Conservation (phyloP, 208 protist species). For the Crithidia fasciculata region DNA sequence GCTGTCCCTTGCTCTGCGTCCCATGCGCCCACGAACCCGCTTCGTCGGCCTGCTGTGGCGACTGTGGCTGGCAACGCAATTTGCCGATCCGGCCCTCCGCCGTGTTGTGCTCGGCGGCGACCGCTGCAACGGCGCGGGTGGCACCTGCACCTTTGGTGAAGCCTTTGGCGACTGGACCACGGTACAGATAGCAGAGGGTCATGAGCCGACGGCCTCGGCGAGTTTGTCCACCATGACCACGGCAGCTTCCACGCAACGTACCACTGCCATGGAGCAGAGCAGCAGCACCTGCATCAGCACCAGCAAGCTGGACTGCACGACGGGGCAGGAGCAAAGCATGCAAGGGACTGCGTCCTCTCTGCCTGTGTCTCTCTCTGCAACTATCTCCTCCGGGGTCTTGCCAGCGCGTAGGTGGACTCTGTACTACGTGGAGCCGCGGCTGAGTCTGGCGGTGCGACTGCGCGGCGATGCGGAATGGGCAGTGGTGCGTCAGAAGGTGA, state of each 20-base stretch:
- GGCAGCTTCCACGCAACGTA: not conserved
- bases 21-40: slow-evolving; percentile 58
- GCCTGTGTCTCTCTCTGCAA: not conserved
- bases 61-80: slow-evolving; percentile 46
- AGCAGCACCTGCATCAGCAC: not conserved
- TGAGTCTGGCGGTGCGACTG: slow-evolving; percentile 31
- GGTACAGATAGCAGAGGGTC: not conserved
- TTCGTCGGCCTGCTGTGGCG: slow-evolving; percentile 73
- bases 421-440: slow-evolving; percentile 28
- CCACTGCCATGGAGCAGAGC: no score
- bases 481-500: slow-evolving; percentile 32
- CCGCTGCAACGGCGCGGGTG: slow-evolving; percentile 19
- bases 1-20: slow-evolving; percentile 51
- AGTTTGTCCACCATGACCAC: not conserved
- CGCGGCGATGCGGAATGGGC: slow-evolving; percentile 50
- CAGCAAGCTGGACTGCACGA: not conserved
- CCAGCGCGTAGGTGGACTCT: slow-evolving; percentile 12
- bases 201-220: not conserved
- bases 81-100: slow-evolving; percentile 25
- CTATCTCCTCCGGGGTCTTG: not conserved
- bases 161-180: slow-evolving; percentile 31
- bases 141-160: slow-evolving; percentile 25
- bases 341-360: not conserved
- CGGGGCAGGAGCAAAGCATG: no score
- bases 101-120: slow-evolving; percentile 20